Percentiles rank a stretch among this genome's conserved stretches.
These are phyloP conservation scores for Saccharomycopsis sp. DNA, from an alignment of 805 yeast genomes.

Conservation along the genomic window DNA sequence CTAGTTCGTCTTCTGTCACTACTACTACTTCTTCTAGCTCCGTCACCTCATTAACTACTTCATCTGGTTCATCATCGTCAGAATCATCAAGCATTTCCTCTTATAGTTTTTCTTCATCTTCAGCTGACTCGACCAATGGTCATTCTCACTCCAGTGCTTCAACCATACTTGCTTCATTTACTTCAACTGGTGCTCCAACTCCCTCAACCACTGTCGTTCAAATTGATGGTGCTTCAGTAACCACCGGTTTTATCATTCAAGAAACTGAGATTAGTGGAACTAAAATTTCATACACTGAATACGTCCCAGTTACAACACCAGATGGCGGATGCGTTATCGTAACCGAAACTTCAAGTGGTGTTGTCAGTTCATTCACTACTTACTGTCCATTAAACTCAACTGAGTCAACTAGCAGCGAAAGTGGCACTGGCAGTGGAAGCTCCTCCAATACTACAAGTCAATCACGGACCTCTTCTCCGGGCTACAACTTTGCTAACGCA, in stretches of 20 bases:
- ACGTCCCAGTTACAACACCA: not conserved
- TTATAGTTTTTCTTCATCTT: not conserved
- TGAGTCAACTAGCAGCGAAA: not conserved
- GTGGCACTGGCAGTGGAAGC: not conserved
- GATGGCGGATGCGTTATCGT: not conserved
- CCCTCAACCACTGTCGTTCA: not conserved
- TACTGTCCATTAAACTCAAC: slow-evolving; percentile 2
- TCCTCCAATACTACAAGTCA: too few species aligned
- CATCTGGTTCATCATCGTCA: slow-evolving; percentile 2
- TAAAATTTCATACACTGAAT: not conserved
- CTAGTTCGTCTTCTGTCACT: slow-evolving; percentile 9
- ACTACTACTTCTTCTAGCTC: slow-evolving; percentile 5
- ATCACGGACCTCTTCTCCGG: too few species aligned
- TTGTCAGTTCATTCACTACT: slow-evolving; percentile 1
- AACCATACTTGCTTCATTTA: not conserved
- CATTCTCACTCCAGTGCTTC: slow-evolving; percentile 1
- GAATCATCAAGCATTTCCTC: slow-evolving; percentile 3
- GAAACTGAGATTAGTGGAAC: not conserved
- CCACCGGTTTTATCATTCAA: not conserved
- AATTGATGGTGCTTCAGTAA: not conserved
- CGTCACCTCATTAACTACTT: slow-evolving; percentile 13
- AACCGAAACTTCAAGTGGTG: slow-evolving; percentile 1
- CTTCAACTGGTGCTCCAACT: slow-evolving; percentile 16
- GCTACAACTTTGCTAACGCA: too few species aligned
- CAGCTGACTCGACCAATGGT: not conserved